phyloP scores from a whole-genome alignment of 108 stramenopile species.

The Pseudonitzschia multistriata region DNA sequence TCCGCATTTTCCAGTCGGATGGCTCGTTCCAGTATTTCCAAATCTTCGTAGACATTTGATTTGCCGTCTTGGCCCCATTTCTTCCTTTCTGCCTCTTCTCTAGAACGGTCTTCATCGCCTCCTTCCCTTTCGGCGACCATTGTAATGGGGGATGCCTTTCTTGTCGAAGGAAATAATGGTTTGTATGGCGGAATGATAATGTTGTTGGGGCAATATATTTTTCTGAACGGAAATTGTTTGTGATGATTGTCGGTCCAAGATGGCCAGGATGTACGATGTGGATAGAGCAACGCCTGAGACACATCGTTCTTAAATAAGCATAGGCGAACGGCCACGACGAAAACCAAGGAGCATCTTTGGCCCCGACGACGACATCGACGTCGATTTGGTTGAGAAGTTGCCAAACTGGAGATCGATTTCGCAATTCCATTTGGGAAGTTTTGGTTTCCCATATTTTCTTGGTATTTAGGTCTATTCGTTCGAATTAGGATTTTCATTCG shows the following conservation, averaged over 20 bases:
- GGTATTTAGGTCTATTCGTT: background rate
- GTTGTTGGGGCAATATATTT: no score
- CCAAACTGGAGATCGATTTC: background rate
- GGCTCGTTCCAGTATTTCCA: conserved; percentile 26
- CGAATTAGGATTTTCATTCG: no score
- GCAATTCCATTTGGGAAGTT: no score
- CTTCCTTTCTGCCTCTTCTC: background rate
- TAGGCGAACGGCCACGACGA: no score
- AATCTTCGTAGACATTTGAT: conserved; percentile 29
- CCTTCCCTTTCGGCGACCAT: background rate
- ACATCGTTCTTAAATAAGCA: no score
- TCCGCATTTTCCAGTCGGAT: conserved; percentile 33
- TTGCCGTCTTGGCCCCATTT: conserved; percentile 1
- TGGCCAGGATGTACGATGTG: background rate
- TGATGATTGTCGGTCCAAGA: background rate
- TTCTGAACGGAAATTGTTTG: no score
- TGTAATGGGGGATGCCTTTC: no score
- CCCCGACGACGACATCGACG: background rate
- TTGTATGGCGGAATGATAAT: no score
- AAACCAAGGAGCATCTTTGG: no score
- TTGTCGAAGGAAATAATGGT: no score
- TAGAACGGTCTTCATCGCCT: background rate
- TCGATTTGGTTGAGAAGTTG: background rate
- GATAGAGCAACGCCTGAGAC: no score
- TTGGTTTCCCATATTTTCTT: background rate